Base-by-base conservation (phyloP, 2,329 filamentous ascomycete genomes). In the Diaporthe vexans region DNA sequence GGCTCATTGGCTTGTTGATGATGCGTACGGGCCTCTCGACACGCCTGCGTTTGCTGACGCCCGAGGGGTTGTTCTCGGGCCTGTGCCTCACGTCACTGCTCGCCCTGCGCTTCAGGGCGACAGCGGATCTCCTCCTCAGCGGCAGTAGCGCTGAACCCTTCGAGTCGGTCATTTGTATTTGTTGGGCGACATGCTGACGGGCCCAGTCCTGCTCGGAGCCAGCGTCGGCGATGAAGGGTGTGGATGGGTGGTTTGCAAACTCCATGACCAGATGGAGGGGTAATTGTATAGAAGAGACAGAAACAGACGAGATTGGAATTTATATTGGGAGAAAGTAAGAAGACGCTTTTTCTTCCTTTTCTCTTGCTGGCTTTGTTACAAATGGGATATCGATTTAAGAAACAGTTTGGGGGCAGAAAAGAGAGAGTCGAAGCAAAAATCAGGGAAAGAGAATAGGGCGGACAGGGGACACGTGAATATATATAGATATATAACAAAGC, bases 121-220 rank as follows among this genome's bases (percentile, higher is more conserved):
- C 40, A 11, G 57, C 73, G 37, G 63, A 72, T 15, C 70, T 72
- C 57, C 70, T 63, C 59, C 70, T 51, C 54, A 72, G 59, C 33
- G 70, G 70, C 57, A 72, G 59, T 37, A 59, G 46, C 8, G 58
- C 56, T 5, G 67, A n/a, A 5, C 67, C 54, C 46, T 75, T 75
- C 29, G 58, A 4, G n/a, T 63, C 58, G 8, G 58, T 26, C 35
- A 70, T 63, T 35, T 63, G 59, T 57, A 74, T 57, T 43, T 75
- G 67, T 17, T 65, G 67, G 52, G 71, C 59, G 52, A 73, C 72
- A 69, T 75, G 72, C 46, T 75, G 72, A 19, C 61, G 51, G 67
- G 24, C 48, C 74, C 74, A 75, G 58, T 75, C 67, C 65, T 63
- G 67, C 40, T 68, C 74, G 56, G 58, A 70, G 46, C 67, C 74